These are phyloP conservation scores for Moesziomyces sp. DNA, from an alignment of 1,284 basidiomycete genomes.

Conservation along the genomic window DNA sequence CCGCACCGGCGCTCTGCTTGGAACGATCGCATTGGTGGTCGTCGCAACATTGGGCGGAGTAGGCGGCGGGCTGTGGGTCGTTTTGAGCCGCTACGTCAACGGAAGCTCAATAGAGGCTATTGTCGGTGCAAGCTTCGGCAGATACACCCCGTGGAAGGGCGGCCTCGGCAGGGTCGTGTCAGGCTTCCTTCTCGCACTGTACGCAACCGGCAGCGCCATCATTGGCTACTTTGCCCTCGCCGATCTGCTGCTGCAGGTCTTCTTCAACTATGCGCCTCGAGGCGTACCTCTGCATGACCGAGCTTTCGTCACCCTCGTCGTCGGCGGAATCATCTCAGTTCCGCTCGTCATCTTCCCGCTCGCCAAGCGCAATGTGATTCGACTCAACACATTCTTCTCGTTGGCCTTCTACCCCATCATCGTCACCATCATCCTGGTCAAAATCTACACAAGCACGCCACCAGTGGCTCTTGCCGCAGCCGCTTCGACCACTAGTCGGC, in stretches of 20 bases:
- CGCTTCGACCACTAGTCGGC: too few relatives aligned
- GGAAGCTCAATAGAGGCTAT: conserved; percentile 62
- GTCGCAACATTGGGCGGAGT: conserved; percentile 60
- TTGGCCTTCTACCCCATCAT: conserved; percentile 58
- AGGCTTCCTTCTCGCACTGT: conserved; percentile 52
- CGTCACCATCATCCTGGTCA: conserved; percentile 48
- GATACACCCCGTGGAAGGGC: conserved; percentile 62
- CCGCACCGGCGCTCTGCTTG: conserved; percentile 49
- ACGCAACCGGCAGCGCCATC: conserved; percentile 63
- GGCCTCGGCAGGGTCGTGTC: conserved; percentile 52
- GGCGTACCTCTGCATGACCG: conserved; percentile 61
- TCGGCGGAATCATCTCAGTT: conserved; percentile 56
- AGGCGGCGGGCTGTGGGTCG: conserved; percentile 65
- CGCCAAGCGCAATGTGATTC: conserved; percentile 64
- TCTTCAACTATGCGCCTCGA: conserved; percentile 59
- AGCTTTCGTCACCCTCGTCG: conserved; percentile 59
- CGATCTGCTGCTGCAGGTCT: conserved; percentile 62
- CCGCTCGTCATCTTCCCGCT: conserved; percentile 63
- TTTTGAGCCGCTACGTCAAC: conserved; percentile 63
- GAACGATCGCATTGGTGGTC: conserved; percentile 46
- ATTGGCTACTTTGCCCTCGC: conserved; percentile 65
- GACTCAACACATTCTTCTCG: conserved; percentile 57
- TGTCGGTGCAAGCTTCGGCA: conserved; percentile 59
- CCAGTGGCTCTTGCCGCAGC: background rate
- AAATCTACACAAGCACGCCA: conserved; percentile 38